Conservation (phyloP, 306 rosid genomes). For the Prunus armeniaca region DNA sequence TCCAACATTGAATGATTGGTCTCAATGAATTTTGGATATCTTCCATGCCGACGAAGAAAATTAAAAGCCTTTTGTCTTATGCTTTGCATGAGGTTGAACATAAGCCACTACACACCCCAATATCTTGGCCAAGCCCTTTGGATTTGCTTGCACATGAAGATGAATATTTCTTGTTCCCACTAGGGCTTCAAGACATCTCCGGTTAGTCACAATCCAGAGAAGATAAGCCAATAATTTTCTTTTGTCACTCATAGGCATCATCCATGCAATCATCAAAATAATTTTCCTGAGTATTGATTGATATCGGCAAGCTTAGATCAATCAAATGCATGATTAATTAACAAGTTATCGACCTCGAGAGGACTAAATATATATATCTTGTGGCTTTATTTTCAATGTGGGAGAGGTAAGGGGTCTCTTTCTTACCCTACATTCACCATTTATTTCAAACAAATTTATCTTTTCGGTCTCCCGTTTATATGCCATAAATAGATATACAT, state of each 20-base stretch:
- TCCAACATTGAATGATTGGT: background rate
- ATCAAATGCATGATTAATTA: too few relatives aligned
- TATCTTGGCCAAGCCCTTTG: background rate
- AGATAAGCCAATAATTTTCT: background rate
- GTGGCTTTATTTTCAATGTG: too few relatives aligned
- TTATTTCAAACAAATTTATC: too few relatives aligned
- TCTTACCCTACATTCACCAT: too few relatives aligned
- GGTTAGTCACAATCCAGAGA: background rate
- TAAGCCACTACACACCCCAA: conserved; percentile 4
- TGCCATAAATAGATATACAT: too few relatives aligned
- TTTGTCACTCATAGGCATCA: background rate
- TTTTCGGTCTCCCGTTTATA: background rate
- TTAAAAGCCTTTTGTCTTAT: conserved; percentile 5
- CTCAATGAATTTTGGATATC: background rate
- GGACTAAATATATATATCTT: too few relatives aligned
- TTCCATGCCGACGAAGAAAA: conserved; percentile 13
- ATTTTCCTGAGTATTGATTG: background rate
- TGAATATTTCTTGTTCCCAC: background rate
- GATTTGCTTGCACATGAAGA: background rate
- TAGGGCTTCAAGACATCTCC: background rate
- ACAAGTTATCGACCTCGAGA: too few relatives aligned
- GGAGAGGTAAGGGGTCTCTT: too few relatives aligned
- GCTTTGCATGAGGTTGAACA: background rate
- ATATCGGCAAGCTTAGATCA: too few relatives aligned
- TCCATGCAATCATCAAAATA: background rate